These are phyloP conservation scores for Rhodotorula sp. DNA, from an alignment of 1,284 basidiomycete genomes.

Conservation along the genomic window DNA sequence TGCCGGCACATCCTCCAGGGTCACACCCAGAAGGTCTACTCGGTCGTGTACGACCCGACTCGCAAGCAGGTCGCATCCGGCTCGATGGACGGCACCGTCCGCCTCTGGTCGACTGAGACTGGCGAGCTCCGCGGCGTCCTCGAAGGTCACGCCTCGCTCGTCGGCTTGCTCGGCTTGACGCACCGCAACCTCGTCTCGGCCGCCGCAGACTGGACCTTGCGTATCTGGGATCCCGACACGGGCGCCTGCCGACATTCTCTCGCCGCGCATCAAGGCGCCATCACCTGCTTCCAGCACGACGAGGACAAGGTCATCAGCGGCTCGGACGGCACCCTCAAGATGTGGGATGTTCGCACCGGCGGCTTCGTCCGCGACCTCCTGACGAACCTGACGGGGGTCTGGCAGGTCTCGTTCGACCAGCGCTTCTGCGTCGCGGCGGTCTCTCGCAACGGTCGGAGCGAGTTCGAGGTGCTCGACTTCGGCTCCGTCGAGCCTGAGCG, in stretches of 20 bases:
- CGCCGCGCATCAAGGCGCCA: constrained; percentile 84
- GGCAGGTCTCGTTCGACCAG: constrained; percentile 92
- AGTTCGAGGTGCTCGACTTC: constrained; percentile 45
- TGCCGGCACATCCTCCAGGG: constrained; percentile 77
- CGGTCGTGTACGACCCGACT: constrained; percentile 58
- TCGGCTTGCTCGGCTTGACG: constrained; percentile 55
- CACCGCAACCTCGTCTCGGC: constrained; percentile 85
- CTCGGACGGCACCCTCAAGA: constrained; percentile 90
- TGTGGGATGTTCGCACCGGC: constrained; percentile 90
- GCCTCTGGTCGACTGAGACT: constrained; percentile 80
- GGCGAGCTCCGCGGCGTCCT: constrained; percentile 77
- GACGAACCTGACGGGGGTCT: constrained; percentile 83
- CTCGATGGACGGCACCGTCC: constrained; percentile 93
- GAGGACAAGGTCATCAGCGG: constrained; percentile 93
- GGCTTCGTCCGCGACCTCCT: constrained; percentile 78
- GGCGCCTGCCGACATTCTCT: constrained; percentile 76
- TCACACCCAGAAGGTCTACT: constrained; percentile 87
- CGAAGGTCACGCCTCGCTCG: constrained; percentile 47
- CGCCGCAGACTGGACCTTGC: constrained; percentile 86
- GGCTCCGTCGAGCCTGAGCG: constrained; percentile 28
- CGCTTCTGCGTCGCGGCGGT: constrained; percentile 83
- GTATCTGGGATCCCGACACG: constrained; percentile 84
- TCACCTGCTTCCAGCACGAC: constrained; percentile 96
- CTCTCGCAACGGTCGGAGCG: constrained; percentile 41
- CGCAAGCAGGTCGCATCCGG: constrained; percentile 88